A percentile compares a stretch with the other conserved stretches of the same genome.
Evolutionary conservation across 805 yeast genomes (phyloP).

Genomic region (Ogataea zsoltii): DNA sequence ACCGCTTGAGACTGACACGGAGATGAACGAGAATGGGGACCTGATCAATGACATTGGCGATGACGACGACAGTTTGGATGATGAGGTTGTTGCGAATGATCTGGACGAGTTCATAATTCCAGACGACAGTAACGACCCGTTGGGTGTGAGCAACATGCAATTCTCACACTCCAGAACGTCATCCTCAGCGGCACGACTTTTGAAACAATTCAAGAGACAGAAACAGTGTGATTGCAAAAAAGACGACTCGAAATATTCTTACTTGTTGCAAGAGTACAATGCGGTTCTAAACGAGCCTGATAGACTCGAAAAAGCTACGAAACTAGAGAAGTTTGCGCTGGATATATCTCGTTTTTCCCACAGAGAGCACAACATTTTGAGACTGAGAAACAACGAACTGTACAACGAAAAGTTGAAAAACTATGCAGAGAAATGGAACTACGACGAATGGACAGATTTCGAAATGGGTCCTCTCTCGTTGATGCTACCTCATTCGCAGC

Average conservation of each 20-base stretch:
- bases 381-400: constrained; percentile 29
- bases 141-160: constrained; percentile 7
- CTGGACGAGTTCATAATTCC: constrained; percentile 27
- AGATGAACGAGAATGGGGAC: constrained; percentile 28
- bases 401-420: constrained; percentile 23
- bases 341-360: constrained; percentile 31
- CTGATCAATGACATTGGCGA: constrained; percentile 27
- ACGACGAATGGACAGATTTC: constrained; percentile 40
- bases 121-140: constrained; percentile 10
- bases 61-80: constrained; percentile 28
- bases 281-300: constrained; percentile 23
- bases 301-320: constrained; percentile 28
- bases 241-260: constrained; percentile 19
- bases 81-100: constrained; percentile 47
- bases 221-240: constrained; percentile 10
- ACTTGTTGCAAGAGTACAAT: constrained; percentile 23
- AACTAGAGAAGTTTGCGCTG: constrained; percentile 30
- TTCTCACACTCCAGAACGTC: constrained; percentile 7
- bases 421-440: constrained; percentile 44
- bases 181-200: background rate
- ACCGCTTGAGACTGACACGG: constrained; percentile 32
- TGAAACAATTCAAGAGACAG: constrained; percentile 10
- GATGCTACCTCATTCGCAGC: constrained; percentile 22
- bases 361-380: constrained; percentile 28
- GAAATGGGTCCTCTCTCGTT: constrained; percentile 30